phyloP scores from a whole-genome alignment of 1,139 yeast species.

The Fermentozyma sake region DNA sequence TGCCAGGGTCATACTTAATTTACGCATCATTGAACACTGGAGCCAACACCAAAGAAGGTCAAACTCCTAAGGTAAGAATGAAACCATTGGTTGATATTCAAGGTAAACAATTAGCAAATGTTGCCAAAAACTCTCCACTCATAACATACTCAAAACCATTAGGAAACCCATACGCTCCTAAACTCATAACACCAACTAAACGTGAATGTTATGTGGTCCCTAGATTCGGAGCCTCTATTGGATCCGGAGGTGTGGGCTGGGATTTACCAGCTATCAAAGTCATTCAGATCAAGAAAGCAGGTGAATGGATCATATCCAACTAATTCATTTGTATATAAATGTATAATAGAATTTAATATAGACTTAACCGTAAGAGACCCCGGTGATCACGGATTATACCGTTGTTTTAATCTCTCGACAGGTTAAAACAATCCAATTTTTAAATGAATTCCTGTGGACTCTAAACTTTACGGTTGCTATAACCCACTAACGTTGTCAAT shows the following conservation, averaged over 20 bases:
- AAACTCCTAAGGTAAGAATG: slow-evolving; percentile 54
- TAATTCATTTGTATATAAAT: not conserved
- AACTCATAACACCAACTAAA: slow-evolving; percentile 54
- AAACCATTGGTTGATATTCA: slow-evolving; percentile 71
- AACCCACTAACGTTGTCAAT: too few relatives aligned
- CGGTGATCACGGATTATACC: too few relatives aligned
- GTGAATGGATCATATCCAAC: slow-evolving; percentile 51
- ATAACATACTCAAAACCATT: slow-evolving; percentile 86
- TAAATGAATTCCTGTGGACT: too few relatives aligned
- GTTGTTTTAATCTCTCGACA: too few relatives aligned
- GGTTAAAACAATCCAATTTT: too few relatives aligned
- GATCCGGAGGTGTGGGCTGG: slow-evolving; percentile 88
- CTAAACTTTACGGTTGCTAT: too few relatives aligned
- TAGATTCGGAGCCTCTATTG: slow-evolving; percentile 78
- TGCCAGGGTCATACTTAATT: slow-evolving; percentile 74
- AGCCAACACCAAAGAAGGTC: slow-evolving; percentile 32
- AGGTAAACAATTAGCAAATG: slow-evolving; percentile 71
- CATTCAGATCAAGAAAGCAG: slow-evolving; percentile 57
- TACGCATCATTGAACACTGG: slow-evolving; percentile 59
- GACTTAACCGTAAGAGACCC: too few relatives aligned
- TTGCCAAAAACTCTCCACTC: slow-evolving; percentile 69
- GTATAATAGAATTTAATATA: not conserved
- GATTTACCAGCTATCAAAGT: slow-evolving; percentile 85
- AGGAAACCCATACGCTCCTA: slow-evolving; percentile 87
- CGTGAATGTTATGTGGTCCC: slow-evolving; percentile 91